Percentiles rank a stretch among this genome's conserved stretches.
These are phyloP conservation scores for Parachaetomium inaequale DNA, from an alignment of 495 filamentous ascomycete genomes.

Conservation along the genomic window DNA sequence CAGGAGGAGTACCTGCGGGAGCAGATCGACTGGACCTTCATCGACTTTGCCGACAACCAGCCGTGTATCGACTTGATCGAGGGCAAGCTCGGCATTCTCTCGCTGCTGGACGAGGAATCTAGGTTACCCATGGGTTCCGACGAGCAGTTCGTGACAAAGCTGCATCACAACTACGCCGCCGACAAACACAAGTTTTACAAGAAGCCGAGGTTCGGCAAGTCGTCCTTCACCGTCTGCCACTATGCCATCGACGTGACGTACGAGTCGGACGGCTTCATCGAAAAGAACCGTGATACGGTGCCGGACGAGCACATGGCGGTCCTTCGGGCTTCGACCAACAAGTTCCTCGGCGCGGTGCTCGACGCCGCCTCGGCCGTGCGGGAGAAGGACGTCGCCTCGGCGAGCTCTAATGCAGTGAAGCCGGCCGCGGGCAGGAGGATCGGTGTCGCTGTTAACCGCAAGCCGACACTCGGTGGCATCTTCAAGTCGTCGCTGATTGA, in stretches of 20 bases:
- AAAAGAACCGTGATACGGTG: conserved; percentile 98
- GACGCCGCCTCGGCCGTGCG: conserved; percentile 79
- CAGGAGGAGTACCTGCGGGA: conserved; percentile 97
- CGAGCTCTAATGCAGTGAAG: conserved; percentile 65
- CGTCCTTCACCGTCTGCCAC: conserved; percentile 96
- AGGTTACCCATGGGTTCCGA: conserved; percentile 95
- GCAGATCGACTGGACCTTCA: conserved; percentile 99
- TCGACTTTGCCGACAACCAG: conserved; percentile 99
- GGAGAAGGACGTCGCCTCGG: conserved; percentile 76
- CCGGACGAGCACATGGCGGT: conserved; percentile 97
- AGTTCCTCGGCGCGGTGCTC: conserved; percentile 80
- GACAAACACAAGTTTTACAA: conserved; percentile 98
- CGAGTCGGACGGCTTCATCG: conserved; percentile 99
- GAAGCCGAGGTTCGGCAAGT: conserved; percentile 96
- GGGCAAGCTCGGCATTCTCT: conserved; percentile 88
- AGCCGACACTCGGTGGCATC: conserved; percentile 95
- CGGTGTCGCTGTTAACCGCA: conserved; percentile 87
- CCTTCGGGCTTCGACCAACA: conserved; percentile 76
- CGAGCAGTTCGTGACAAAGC: conserved; percentile 94
- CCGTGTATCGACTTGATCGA: conserved; percentile 99
- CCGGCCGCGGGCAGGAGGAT: conserved; percentile 73
- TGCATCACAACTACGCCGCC: conserved; percentile 87
- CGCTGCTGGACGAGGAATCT: conserved; percentile 93
- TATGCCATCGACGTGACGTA: conserved; percentile 99
- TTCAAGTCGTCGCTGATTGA: conserved; percentile 99